Conservation (phyloP, 805 yeast genomes). For the Saccharomycopsis capsularis region DNA sequence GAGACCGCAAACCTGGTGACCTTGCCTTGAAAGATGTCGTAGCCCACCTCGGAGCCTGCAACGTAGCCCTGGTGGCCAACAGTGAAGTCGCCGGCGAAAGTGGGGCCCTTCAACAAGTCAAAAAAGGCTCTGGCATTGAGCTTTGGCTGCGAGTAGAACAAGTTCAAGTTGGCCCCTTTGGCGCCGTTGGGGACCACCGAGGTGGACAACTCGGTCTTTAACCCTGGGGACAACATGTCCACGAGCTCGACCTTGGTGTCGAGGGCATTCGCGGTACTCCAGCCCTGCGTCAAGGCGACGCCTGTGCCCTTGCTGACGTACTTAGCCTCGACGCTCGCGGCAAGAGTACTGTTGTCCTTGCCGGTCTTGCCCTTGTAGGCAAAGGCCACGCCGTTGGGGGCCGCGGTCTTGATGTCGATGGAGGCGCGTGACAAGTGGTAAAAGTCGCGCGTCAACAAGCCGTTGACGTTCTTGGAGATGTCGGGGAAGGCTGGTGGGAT, state of each 20-base stretch:
- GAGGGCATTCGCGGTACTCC: slow-evolving; percentile 90
- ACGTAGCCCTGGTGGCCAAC: slow-evolving; percentile 94
- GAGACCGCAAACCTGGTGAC: slow-evolving; percentile 92
- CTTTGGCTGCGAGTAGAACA: slow-evolving; percentile 86
- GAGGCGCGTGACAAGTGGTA: slow-evolving; percentile 85
- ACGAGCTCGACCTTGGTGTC: slow-evolving; percentile 90
- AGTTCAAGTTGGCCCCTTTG: slow-evolving; percentile 83
- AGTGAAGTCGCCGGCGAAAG: slow-evolving; percentile 90
- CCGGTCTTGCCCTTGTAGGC: slow-evolving; percentile 86
- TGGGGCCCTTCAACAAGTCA: slow-evolving; percentile 91
- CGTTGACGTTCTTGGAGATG: slow-evolving; percentile 88
- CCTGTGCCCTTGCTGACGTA: slow-evolving; percentile 90
- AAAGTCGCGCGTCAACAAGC: slow-evolving; percentile 84
- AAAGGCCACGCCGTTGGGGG: slow-evolving; percentile 95
- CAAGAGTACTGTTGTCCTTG: slow-evolving; percentile 72
- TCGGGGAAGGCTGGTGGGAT: slow-evolving; percentile 90
- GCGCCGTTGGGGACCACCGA: slow-evolving; percentile 78
- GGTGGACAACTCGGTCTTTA: slow-evolving; percentile 87
- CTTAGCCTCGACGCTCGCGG: slow-evolving; percentile 87
- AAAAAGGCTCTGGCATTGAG: slow-evolving; percentile 92
- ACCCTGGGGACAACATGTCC: slow-evolving; percentile 89
- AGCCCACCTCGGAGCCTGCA: slow-evolving; percentile 95
- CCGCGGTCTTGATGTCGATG: slow-evolving; percentile 82
- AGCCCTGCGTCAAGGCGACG: slow-evolving; percentile 90
- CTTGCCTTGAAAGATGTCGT: slow-evolving; percentile 89